Base-by-base conservation (phyloP, 2,329 filamentous ascomycete genomes). In the Aspergillus tamarii region DNA sequence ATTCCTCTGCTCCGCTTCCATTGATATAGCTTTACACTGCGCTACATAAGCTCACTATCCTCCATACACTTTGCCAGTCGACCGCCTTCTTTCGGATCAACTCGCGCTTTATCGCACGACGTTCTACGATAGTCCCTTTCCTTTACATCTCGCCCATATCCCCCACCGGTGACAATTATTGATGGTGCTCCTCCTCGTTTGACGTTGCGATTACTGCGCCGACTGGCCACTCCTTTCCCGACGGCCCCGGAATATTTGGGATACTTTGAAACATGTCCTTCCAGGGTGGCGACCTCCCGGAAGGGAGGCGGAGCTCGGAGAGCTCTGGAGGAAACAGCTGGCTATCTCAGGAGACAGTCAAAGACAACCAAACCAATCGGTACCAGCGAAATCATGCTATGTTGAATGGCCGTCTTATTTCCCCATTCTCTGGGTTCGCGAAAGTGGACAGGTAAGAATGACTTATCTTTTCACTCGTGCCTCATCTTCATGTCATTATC, bases 321-420 rank as follows among this genome's bases (percentile, higher is more conserved):
- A 78, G 75, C 70, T 78, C 79, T 34, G 78, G 73, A 55, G 70
- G 72, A 54, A 73, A 74, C 57, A 80, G 77, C 68, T 76, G 73
- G 68, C 68, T 72, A 39, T 80, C 79, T 28, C 76, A 81, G 59
- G 78, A 80, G 57, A 81, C 77, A 2, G 69, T 81, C 34, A 78
- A 69, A 60, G 74, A 75, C 30, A 67, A 67, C 55, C 72, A 68
- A 55, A 69, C 39, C 28, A 66, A 69, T 50, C 68, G 62, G 30
- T 63, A 60, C 36, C 66, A 67, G 34, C 70, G 64, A 60, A 67
- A 64, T 57, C 68, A 71, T 63, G 61, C 67, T 46, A 61, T 67
- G 48, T 62, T 69, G 43, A 69, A 70, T 58, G 72, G 69, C 69
- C 68, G 73, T 62, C 69, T 69, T 66, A 60, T 69, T n/a, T 74